Percentiles rank a stretch among this genome's conserved stretches.
Evolutionary conservation across 371 early-diverging fungal genomes (phyloP).

Genomic region (Rhizopus arrhizus): DNA sequence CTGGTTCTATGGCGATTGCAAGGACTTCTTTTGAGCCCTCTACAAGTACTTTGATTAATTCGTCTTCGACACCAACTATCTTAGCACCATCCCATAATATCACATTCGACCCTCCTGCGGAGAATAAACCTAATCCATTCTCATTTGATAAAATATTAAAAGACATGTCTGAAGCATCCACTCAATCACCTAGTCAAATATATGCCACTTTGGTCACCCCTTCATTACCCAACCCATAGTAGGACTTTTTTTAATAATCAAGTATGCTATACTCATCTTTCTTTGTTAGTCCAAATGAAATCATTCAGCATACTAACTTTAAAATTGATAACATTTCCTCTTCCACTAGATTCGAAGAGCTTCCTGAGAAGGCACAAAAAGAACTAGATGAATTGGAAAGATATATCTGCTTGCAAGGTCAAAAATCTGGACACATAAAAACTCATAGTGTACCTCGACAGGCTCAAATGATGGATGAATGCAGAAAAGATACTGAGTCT

Average conservation of each 20-base stretch:
- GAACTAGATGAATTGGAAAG: conserved; percentile 46
- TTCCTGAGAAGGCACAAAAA: conserved; percentile 48
- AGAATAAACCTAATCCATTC: conserved; percentile 33
- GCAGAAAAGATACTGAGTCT: conserved; percentile 29
- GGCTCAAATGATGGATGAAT: conserved; percentile 28
- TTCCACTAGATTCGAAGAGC: conserved; percentile 41
- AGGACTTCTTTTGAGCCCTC: not conserved
- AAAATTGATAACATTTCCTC: conserved; percentile 46
- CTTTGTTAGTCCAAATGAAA: conserved; percentile 37
- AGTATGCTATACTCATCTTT: not conserved
- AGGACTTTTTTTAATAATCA: conserved; percentile 11
- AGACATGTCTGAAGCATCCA: conserved; percentile 27
- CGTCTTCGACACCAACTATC: conserved; percentile 1
- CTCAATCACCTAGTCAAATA: conserved; percentile 36
- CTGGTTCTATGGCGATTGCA: not conserved
- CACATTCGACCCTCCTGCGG: conserved; percentile 5
- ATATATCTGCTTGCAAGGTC: conserved; percentile 41
- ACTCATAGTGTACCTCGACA: conserved; percentile 37
- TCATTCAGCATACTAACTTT: conserved; percentile 42
- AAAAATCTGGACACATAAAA: conserved; percentile 41
- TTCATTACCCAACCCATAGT: conserved; percentile 31
- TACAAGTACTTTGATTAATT: not conserved
- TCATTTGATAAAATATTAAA: conserved; percentile 38
- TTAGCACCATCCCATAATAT: not conserved
- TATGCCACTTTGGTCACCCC: conserved; percentile 36